phyloP scores from a whole-genome alignment of 768 basidiomycete species.

The Amanita pseudoporphyria region DNA sequence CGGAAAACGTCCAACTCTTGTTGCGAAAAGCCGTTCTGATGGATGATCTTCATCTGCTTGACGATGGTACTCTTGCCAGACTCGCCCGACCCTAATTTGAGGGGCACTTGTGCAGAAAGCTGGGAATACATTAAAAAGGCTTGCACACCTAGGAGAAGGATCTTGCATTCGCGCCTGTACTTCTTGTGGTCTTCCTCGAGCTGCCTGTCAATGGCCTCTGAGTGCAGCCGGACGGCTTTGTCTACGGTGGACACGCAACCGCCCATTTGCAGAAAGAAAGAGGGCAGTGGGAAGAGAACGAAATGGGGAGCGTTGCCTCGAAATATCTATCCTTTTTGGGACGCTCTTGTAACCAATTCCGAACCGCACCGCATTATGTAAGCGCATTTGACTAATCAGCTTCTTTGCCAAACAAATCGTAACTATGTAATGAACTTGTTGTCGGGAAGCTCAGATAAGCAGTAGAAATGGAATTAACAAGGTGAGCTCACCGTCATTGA shows the following conservation, averaged over 20 bases:
- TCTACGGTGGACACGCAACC: conserved; percentile 56
- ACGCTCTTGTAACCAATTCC: background rate
- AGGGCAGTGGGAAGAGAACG: background rate
- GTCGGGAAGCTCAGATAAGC: no score
- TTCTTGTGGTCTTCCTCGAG: conserved; percentile 80
- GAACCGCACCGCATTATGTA: background rate
- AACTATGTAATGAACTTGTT: no score
- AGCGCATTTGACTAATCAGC: no score
- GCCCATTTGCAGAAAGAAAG: conserved; percentile 35
- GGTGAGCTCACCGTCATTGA: no score
- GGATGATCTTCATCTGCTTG: conserved; percentile 99
- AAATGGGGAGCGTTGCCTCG: background rate
- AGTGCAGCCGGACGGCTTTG: conserved; percentile 48
- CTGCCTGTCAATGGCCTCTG: conserved; percentile 71
- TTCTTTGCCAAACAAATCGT: no score
- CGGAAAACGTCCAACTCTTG: conserved; percentile 73
- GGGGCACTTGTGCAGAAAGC: background rate
- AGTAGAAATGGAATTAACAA: no score
- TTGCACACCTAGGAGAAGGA: conserved; percentile 75
- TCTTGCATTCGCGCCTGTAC: conserved; percentile 87
- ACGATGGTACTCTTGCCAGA: conserved; percentile 94
- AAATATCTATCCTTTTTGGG: conserved; percentile 9
- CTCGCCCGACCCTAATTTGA: conserved; percentile 73
- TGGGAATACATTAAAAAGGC: background rate
- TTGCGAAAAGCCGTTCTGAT: conserved; percentile 79